These are phyloP conservation scores for Tetraselmis chui DNA, from an alignment of 139 green algal species.

Conservation along the genomic window DNA sequence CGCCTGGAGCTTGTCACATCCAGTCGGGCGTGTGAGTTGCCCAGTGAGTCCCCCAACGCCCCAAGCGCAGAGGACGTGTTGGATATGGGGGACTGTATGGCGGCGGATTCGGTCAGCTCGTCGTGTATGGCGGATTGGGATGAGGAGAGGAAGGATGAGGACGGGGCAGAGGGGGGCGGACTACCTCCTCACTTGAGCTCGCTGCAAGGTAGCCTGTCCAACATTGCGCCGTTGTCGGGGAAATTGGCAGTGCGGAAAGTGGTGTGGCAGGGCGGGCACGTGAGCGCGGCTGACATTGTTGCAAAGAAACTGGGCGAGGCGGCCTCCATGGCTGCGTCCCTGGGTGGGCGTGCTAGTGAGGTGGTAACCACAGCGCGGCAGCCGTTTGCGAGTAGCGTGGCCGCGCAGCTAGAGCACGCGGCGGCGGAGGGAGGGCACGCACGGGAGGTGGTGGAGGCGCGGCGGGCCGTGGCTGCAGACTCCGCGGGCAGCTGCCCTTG, in stretches of 20 bases:
- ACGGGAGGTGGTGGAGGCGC: slow-evolving; percentile 7
- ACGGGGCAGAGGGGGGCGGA: too few relatives aligned
- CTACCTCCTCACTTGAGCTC: not conserved
- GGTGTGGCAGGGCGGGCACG: not conserved
- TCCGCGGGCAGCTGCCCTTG: slow-evolving; percentile 61
- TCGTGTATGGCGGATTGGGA: not conserved
- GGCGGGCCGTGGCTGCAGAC: slow-evolving; percentile 22
- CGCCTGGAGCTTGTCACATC: slow-evolving; percentile 61
- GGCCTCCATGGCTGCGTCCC: not conserved
- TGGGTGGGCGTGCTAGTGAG: not conserved
- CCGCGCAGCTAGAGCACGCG: not conserved
- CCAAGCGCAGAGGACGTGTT: slow-evolving; percentile 30
- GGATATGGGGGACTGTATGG: slow-evolving; percentile 63
- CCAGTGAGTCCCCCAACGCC: slow-evolving; percentile 18
- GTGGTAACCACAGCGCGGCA: not conserved
- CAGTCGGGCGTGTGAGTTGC: slow-evolving; percentile 44
- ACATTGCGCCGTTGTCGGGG: slow-evolving; percentile 10
- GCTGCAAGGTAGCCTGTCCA: slow-evolving; percentile 4
- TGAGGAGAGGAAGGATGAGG: not conserved
- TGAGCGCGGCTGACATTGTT: not conserved
- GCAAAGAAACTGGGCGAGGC: not conserved
- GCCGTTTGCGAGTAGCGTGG: not conserved
- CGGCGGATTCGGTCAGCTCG: not conserved
- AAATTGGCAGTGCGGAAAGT: not conserved
- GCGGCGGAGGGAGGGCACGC: not conserved